A percentile compares a stretch with the other conserved stretches of the same genome.
Conservation (phyloP, 805 yeast species). For the Blastobotrys terrestris region DNA sequence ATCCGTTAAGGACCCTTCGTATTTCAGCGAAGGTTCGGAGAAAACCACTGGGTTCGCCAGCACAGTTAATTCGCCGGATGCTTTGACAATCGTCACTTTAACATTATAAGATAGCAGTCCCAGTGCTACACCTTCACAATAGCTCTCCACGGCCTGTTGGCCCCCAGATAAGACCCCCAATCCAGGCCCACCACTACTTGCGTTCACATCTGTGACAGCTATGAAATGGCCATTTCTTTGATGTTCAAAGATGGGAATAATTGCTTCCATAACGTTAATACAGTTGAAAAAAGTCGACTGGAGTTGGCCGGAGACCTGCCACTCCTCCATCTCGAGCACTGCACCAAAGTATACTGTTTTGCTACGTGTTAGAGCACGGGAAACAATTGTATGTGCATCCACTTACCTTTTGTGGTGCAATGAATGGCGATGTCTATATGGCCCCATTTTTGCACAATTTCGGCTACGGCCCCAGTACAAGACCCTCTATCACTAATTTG, state of each 20-base stretch:
- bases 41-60: conserved; percentile 17
- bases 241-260: conserved; percentile 22
- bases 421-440: conserved; percentile 19
- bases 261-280: conserved; percentile 23
- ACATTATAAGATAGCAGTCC: conserved; percentile 25
- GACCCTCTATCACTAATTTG: conserved; percentile 4
- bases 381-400: no score
- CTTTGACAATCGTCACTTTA: conserved; percentile 27
- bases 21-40: conserved; percentile 12
- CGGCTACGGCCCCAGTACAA: conserved; percentile 17
- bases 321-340: conserved; percentile 15
- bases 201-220: conserved; percentile 24
- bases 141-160: conserved; percentile 30
- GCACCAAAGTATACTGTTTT: conserved; percentile 15
- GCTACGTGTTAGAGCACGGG: no score
- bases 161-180: conserved; percentile 26
- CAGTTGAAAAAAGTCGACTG: conserved; percentile 11
- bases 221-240: conserved; percentile 27
- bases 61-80: conserved; percentile 23
- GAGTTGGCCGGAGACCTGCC: conserved; percentile 16
- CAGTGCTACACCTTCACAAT: conserved; percentile 27
- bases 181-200: conserved; percentile 26
- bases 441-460: conserved; percentile 13
- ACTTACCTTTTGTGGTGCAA: conserved; percentile 2
- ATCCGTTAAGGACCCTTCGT: conserved; percentile 13